Percentiles rank a stretch among this genome's conserved stretches.
Conservation (phyloP, 148 eudicot genomes). For the Polygonum aviculare region DNA sequence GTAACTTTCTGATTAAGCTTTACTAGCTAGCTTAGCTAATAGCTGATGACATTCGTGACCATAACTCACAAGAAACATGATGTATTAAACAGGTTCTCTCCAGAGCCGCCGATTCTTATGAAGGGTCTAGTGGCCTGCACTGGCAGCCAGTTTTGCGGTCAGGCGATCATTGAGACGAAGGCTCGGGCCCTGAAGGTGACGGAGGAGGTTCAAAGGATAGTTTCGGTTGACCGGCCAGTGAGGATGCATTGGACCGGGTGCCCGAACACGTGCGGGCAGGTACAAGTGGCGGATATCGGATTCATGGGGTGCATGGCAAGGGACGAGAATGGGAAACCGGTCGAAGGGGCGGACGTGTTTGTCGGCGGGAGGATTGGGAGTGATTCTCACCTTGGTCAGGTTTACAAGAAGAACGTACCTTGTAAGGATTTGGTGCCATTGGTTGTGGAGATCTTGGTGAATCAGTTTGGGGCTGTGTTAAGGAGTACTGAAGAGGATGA, state of each 20-base stretch:
- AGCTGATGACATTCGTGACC: neutral
- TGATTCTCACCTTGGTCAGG: constrained; percentile 74
- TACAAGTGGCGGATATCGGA: constrained; percentile 98
- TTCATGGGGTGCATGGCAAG: constrained; percentile 97
- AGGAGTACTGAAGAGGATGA: constrained; percentile 65
- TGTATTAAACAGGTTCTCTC: constrained; percentile 35
- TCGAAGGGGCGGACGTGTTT: constrained; percentile 80
- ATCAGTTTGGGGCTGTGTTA: constrained; percentile 63
- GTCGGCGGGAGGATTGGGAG: constrained; percentile 88
- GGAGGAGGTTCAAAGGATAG: constrained; percentile 61
- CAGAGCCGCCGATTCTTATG: constrained; percentile 73
- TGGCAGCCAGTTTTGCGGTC: constrained; percentile 96
- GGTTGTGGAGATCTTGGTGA: constrained; percentile 56
- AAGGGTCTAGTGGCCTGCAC: constrained; percentile 89
- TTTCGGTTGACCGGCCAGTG: constrained; percentile 53
- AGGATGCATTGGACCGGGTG: constrained; percentile 99
- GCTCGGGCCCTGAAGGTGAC: constrained; percentile 74
- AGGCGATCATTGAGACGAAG: constrained; percentile 91
- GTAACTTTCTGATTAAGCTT: neutral
- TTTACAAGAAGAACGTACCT: constrained; percentile 81
- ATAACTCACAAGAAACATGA: neutral
- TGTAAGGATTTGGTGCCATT: constrained; percentile 71
- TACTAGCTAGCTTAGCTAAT: neutral
- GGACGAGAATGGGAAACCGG: constrained; percentile 59
- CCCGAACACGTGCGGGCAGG: constrained; percentile 80